These are phyloP conservation scores for Aspergillus panamensis DNA, from an alignment of 495 filamentous ascomycete genomes.

Conservation along the genomic window DNA sequence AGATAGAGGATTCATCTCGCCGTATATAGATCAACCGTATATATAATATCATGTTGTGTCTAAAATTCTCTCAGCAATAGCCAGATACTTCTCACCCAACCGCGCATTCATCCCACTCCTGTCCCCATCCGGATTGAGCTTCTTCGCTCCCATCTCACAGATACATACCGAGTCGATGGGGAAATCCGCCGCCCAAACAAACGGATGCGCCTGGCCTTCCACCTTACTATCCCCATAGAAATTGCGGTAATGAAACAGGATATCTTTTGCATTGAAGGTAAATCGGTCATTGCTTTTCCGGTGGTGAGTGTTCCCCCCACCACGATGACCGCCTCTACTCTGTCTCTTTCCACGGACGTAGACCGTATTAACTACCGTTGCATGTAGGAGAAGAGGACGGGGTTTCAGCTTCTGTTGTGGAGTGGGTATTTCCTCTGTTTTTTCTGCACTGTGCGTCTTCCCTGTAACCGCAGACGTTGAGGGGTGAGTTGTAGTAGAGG, in stretches of 20 bases:
- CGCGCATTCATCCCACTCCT: conserved; percentile 30
- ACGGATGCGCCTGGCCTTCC: conserved; percentile 21
- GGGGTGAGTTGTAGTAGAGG: neutral
- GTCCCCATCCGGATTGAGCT: conserved; percentile 36
- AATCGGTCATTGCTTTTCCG: conserved; percentile 17
- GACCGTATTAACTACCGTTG: conserved; percentile 83
- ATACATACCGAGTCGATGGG: conserved; percentile 62
- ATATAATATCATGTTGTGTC: neutral
- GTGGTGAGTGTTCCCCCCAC: conserved; percentile 32
- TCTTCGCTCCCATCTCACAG: conserved; percentile 76
- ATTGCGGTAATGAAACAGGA: conserved; percentile 31
- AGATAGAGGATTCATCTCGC: too few relatives aligned
- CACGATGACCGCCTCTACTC: conserved; percentile 2
- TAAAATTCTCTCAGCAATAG: conserved; percentile 37
- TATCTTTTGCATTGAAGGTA: conserved; percentile 39
- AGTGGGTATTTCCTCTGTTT: neutral
- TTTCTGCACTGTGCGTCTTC: too few relatives aligned
- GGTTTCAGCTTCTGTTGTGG: conserved; percentile 21
- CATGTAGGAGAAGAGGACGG: conserved; percentile 73
- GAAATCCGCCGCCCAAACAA: conserved; percentile 61
- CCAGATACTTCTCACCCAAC: conserved; percentile 42
- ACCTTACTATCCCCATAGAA: conserved; percentile 34
- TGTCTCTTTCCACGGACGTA: conserved; percentile 50
- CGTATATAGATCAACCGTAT: too few relatives aligned
- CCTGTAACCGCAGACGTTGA: neutral